phyloP scores from a whole-genome alignment of 2,329 filamentous ascomycete species.

The Malbranchea zuffiana region DNA sequence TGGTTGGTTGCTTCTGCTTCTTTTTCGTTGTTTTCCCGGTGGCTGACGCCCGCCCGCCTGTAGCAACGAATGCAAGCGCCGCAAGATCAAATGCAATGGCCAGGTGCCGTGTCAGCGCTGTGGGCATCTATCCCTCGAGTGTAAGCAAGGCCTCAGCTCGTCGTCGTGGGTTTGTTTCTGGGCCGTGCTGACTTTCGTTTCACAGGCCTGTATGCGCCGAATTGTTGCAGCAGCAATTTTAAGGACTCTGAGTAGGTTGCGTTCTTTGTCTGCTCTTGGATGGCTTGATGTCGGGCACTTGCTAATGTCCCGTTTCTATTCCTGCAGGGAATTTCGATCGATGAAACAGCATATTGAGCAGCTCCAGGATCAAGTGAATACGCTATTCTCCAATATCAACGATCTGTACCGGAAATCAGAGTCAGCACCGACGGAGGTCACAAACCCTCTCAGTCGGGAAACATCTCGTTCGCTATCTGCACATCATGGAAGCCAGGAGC shows the following conservation, averaged over 20 bases:
- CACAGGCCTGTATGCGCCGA: conserved; percentile 50
- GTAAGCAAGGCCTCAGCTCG: conserved; percentile 21
- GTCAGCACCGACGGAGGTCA: conserved; percentile 24
- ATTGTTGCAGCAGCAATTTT: conserved; percentile 64
- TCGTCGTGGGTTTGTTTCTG: not conserved
- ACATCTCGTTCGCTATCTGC: conserved; percentile 29
- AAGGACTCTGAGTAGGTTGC: conserved; percentile 64
- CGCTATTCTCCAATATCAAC: conserved; percentile 61
- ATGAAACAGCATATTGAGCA: conserved; percentile 64
- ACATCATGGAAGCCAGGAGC: conserved; percentile 18
- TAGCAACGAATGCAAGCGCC: conserved; percentile 54
- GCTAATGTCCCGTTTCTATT: conserved; percentile 13
- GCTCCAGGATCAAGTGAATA: conserved; percentile 75
- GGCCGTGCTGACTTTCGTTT: not conserved
- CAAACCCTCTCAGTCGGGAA: conserved; percentile 26
- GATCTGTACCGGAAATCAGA: conserved; percentile 46
- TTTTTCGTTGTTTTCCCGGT: not conserved
- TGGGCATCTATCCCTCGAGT: conserved; percentile 53
- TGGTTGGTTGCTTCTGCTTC: conserved; percentile 38
- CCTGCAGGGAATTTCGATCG: conserved; percentile 59
- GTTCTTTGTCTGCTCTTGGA: not conserved
- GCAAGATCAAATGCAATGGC: conserved; percentile 60
- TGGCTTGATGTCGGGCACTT: not conserved
- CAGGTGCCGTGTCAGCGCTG: conserved; percentile 55
- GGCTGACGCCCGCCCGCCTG: not conserved